Evolutionary conservation across 2,329 filamentous ascomycete species (phyloP).

Genomic region (Penicillium sp.): DNA sequence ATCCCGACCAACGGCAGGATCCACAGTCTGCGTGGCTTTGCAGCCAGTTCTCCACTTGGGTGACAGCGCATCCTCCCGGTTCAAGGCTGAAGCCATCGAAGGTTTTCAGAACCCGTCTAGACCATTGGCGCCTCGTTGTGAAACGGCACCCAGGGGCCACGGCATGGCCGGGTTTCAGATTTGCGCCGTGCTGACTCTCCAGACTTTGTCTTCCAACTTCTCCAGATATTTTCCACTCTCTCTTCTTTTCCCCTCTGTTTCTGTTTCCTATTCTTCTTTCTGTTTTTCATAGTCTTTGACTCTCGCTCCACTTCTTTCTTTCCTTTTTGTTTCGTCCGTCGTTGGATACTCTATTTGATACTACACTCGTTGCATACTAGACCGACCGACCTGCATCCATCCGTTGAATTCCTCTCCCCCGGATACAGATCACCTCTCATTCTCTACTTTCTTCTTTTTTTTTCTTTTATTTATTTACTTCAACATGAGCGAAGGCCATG

Average conservation of each 20-base stretch:
- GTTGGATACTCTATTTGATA: background rate
- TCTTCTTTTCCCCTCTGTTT: background rate
- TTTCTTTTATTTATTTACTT: conserved; percentile 1
- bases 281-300: background rate
- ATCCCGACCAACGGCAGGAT: background rate
- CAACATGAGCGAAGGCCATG: conserved; percentile 23
- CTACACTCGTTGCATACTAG: conserved; percentile 4
- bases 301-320: conserved; percentile 3
- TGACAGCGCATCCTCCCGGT: background rate
- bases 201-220: background rate
- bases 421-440: background rate
- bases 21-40: conserved; percentile 1
- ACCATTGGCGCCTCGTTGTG: conserved; percentile 3
- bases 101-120: background rate
- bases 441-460: background rate
- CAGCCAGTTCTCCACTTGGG: background rate
- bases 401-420: background rate
- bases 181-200: background rate
- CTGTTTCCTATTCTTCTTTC: conserved; percentile 8
- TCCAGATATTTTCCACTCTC: conserved; percentile 1
- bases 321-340: background rate
- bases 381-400: background rate
- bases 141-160: conserved; percentile 17
- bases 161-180: conserved; percentile 13
- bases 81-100: background rate